phyloP scores from a whole-genome alignment of 495 filamentous ascomycete species.

The Talaromyces wortmannii region DNA sequence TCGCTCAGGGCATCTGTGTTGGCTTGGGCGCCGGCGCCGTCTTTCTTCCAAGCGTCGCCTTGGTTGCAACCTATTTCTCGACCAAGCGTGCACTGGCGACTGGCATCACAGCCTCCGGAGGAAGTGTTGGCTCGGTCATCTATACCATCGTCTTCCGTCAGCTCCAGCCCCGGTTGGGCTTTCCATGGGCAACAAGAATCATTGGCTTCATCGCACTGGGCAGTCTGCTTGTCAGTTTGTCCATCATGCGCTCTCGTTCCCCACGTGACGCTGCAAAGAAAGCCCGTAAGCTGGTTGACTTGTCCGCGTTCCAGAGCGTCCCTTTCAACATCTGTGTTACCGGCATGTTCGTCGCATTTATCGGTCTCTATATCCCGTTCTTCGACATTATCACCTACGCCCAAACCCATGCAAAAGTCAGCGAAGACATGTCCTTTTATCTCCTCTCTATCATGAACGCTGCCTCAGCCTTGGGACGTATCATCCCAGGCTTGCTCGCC shows the following conservation, averaged over 20 bases:
- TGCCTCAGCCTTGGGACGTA: conserved; percentile 36
- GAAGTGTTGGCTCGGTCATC: conserved; percentile 41
- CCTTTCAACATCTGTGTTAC: conserved; percentile 24
- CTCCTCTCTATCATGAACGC: conserved; percentile 41
- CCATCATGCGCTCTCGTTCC: conserved; percentile 20
- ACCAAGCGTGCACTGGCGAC: conserved; percentile 34
- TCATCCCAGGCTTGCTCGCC: conserved; percentile 32
- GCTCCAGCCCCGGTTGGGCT: conserved; percentile 40
- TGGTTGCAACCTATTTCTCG: conserved; percentile 36
- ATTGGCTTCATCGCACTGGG: conserved; percentile 45
- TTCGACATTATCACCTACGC: conserved; percentile 33
- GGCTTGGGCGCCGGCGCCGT: conserved; percentile 49
- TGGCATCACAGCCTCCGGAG: conserved; percentile 36
- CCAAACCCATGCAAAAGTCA: conserved; percentile 7
- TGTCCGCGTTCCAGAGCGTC: conserved; percentile 23
- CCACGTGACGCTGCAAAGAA: conserved; percentile 5
- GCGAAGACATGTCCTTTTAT: conserved; percentile 29
- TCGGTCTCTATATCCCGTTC: conserved; percentile 35
- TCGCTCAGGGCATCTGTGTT: conserved; percentile 29
- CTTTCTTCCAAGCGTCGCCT: conserved; percentile 43
- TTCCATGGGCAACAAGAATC: conserved; percentile 46
- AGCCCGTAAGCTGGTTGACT: conserved; percentile 21
- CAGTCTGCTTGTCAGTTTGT: conserved; percentile 29
- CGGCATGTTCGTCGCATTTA: conserved; percentile 22
- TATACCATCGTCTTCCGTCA: conserved; percentile 48